Evolutionary conservation across 371 early-diverging fungal species (phyloP).

Genomic region (Apophysomyces variabilis): DNA sequence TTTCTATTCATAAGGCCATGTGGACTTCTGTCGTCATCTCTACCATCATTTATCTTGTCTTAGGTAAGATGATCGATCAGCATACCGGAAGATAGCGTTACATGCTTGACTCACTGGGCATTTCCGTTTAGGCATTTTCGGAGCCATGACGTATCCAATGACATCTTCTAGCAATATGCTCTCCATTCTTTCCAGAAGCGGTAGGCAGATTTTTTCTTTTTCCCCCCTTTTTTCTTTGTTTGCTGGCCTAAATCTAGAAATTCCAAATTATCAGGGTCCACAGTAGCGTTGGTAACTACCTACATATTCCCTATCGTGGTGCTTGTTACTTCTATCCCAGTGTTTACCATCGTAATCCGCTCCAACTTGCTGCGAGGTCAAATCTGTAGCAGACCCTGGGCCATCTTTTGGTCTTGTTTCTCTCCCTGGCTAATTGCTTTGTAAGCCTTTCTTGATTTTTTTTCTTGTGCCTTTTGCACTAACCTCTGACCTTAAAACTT

Average conservation of each 20-base stretch:
- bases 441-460: conserved; percentile 44
- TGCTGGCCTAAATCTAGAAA: not conserved
- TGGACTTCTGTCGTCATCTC: conserved; percentile 55
- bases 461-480: not conserved
- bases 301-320: conserved; percentile 75
- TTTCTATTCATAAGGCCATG: conserved; percentile 58
- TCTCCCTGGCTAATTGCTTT: conserved; percentile 69
- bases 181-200: conserved; percentile 41
- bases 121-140: conserved; percentile 44
- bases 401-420: conserved; percentile 62
- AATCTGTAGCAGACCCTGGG: conserved; percentile 56
- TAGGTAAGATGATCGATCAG: conserved; percentile 30
- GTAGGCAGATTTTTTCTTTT: conserved; percentile 19
- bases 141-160: conserved; percentile 63
- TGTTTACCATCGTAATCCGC: conserved; percentile 73
- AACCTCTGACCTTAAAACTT: not conserved
- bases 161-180: conserved; percentile 53
- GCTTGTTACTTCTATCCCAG: conserved; percentile 78
- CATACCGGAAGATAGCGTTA: not conserved
- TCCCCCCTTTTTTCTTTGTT: not conserved
- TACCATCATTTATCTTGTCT: conserved; percentile 49
- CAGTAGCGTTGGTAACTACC: conserved; percentile 60
- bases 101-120: not conserved
- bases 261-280: conserved; percentile 25
- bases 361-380: conserved; percentile 67